phyloP scores from a whole-genome alignment of 176 grass and related monocot genomes.

The Raddia distichophylla region DNA sequence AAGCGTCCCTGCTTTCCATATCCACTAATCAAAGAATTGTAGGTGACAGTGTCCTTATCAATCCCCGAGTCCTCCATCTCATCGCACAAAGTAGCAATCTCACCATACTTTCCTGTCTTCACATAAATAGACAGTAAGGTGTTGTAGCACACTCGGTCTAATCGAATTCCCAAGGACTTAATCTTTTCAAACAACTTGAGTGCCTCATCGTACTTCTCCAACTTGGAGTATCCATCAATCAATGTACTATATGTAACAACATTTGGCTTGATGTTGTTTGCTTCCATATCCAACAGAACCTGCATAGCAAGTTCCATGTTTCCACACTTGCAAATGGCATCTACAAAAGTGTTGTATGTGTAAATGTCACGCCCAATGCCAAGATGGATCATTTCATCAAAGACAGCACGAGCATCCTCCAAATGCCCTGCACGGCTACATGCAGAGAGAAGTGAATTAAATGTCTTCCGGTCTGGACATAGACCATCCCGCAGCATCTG shows the following conservation, averaged over 20 bases:
- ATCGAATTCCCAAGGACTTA: conserved; percentile 73
- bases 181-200: conserved; percentile 77
- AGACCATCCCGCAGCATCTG: conserved; percentile 85
- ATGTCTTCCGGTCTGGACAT: conserved; percentile 89
- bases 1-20: conserved; percentile 94
- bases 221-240: conserved; percentile 93
- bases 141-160: conserved; percentile 96
- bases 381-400: conserved; percentile 97
- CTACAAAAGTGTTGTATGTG: conserved; percentile 98
- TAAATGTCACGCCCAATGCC: conserved; percentile 93
- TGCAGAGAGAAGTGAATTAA: conserved; percentile 92
- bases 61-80: conserved; percentile 86
- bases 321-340: conserved; percentile 97
- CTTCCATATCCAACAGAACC: conserved; percentile 79
- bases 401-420: conserved; percentile 71
- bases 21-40: conserved; percentile 97
- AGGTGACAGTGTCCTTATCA: conserved; percentile 93
- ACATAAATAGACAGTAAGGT: conserved; percentile 88
- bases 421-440: conserved; percentile 88
- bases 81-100: conserved; percentile 79
- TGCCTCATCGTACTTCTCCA: conserved; percentile 92
- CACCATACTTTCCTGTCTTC: conserved; percentile 79
- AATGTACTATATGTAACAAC: conserved; percentile 98
- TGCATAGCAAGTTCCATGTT: conserved; percentile 87
- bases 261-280: conserved; percentile 73